Percentiles rank a stretch among this genome's conserved stretches.
These are phyloP conservation scores for Apiotrichum siamense DNA, from an alignment of 1,284 basidiomycete genomes.

Conservation along the genomic window DNA sequence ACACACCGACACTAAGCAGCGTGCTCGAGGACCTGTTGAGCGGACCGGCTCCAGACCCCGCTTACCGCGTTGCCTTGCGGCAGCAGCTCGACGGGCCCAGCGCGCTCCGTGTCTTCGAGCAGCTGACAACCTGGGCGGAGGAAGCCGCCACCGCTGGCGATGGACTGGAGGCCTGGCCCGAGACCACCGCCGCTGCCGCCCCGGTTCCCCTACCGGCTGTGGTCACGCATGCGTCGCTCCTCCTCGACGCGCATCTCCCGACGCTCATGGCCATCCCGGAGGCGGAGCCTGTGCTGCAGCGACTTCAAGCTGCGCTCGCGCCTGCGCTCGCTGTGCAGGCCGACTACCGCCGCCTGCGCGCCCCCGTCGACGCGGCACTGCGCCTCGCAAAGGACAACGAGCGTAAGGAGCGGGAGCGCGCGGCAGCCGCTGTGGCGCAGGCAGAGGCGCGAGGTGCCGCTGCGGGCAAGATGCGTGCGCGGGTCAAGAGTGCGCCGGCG, in stretches of 20 bases:
- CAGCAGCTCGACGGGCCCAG: constrained; percentile 27
- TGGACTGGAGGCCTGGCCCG: constrained; percentile 31
- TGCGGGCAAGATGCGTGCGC: background rate
- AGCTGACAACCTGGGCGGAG: constrained; percentile 33
- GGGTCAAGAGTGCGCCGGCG: constrained; percentile 7
- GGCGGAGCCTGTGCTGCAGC: constrained; percentile 25
- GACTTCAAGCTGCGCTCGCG: constrained; percentile 26
- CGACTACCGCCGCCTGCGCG: constrained; percentile 35
- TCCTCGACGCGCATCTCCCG: constrained; percentile 47
- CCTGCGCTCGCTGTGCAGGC: constrained; percentile 37
- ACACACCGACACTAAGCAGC: constrained; percentile 12
- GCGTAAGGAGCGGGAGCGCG: constrained; percentile 17
- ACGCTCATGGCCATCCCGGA: constrained; percentile 30
- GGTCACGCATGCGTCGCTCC: constrained; percentile 32
- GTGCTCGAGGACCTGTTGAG: constrained; percentile 27
- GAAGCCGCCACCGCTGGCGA: constrained; percentile 22
- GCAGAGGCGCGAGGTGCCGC: background rate
- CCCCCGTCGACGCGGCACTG: constrained; percentile 42
- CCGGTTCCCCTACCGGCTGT: constrained; percentile 13
- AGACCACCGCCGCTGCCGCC: constrained; percentile 4
- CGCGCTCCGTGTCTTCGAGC: constrained; percentile 28
- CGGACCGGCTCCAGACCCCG: constrained; percentile 33
- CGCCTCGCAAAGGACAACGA: constrained; percentile 24
- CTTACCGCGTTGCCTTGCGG: constrained; percentile 36
- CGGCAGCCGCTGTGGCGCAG: background rate